These are phyloP conservation scores for Russula sp. DNA, from an alignment of 768 basidiomycete species.

Conservation along the genomic window DNA sequence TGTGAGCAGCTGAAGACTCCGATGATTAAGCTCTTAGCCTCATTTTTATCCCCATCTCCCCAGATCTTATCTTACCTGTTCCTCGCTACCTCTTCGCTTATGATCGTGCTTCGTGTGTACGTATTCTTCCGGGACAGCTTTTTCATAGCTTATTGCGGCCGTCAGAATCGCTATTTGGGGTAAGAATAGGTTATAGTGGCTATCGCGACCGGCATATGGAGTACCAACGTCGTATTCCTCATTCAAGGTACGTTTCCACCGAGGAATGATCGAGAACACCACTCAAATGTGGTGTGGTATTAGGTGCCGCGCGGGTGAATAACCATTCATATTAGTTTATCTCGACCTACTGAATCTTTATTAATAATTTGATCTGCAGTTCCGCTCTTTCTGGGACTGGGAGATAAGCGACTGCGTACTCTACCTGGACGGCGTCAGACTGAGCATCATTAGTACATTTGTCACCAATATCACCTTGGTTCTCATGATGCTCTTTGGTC, in stretches of 20 bases:
- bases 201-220: background rate
- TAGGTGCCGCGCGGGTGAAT: background rate
- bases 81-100: background rate
- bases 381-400: background rate
- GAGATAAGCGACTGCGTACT: background rate
- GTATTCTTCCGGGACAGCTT: background rate
- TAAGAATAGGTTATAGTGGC: background rate
- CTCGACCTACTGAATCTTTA: background rate
- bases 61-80: background rate
- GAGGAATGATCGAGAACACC: too few species aligned
- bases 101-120: constrained; percentile 19
- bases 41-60: background rate
- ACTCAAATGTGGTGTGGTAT: background rate
- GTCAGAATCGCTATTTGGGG: constrained; percentile 1
- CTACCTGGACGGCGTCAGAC: background rate
- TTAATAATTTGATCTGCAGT: background rate
- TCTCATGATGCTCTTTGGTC: background rate
- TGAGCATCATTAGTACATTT: background rate
- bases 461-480: background rate
- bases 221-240: background rate
- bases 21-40: background rate
- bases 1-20: background rate
- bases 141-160: background rate
- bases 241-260: background rate
- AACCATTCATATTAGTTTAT: background rate